These are phyloP conservation scores for Lagenaria siceraria DNA, from an alignment of 306 rosid genomes.

Conservation along the genomic window DNA sequence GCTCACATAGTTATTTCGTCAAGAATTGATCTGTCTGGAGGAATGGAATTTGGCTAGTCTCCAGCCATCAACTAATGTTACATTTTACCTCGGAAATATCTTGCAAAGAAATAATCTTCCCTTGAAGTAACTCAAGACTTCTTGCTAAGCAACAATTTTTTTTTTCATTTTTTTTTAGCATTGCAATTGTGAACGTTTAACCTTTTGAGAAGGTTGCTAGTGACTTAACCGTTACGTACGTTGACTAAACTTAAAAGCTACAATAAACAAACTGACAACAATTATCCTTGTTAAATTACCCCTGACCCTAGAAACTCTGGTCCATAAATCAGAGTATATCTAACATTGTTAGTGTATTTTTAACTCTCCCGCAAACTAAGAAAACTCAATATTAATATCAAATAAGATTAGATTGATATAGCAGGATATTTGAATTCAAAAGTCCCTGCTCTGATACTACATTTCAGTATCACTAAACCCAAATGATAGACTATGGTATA, in stretches of 20 bases:
- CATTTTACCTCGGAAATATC: neutral
- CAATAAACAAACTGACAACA: neutral
- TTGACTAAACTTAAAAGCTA: neutral
- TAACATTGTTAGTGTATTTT: neutral
- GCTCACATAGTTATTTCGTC: neutral
- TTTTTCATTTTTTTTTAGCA: neutral
- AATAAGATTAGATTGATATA: neutral
- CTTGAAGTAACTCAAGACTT: neutral
- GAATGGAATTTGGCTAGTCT: neutral
- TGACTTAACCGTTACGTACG: neutral
- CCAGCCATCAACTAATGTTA: neutral
- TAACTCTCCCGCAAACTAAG: neutral
- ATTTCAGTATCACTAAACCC: neutral
- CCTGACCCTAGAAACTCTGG: neutral
- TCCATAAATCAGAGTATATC: neutral
- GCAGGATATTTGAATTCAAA: neutral
- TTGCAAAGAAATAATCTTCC: neutral
- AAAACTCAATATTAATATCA: neutral
- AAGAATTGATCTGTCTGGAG: neutral
- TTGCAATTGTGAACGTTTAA: neutral
- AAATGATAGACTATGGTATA: neutral
- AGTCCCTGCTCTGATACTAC: neutral
- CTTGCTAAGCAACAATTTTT: neutral
- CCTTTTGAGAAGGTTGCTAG: neutral
- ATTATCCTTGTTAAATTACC: neutral